These are phyloP conservation scores for Calonectria pseudoturangicola DNA, from an alignment of 2,329 filamentous ascomycete species.

Conservation along the genomic window DNA sequence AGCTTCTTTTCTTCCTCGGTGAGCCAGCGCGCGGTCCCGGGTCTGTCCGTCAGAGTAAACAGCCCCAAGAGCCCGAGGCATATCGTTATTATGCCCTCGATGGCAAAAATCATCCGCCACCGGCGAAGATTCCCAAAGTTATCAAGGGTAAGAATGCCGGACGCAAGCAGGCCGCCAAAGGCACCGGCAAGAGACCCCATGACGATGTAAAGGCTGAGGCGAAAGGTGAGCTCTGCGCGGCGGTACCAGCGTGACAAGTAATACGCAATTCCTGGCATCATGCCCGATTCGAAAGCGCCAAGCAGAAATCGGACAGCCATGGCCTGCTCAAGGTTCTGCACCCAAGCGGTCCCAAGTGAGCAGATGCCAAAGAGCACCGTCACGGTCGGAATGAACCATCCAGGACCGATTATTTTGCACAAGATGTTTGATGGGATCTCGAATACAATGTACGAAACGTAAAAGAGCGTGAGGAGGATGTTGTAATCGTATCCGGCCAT, in stretches of 20 bases:
- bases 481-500: constrained; percentile 77
- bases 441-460: constrained; percentile 78
- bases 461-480: constrained; percentile 74
- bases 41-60: constrained; percentile 78
- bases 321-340: constrained; percentile 65
- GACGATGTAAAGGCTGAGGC: constrained; percentile 77
- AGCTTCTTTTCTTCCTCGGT: constrained; percentile 76
- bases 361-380: constrained; percentile 74
- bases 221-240: constrained; percentile 75
- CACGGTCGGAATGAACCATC: constrained; percentile 75
- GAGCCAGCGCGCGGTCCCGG: constrained; percentile 78
- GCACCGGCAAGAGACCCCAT: constrained; percentile 78
- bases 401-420: constrained; percentile 78
- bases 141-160: constrained; percentile 75
- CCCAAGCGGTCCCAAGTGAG: constrained; percentile 75
- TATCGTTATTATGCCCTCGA: constrained; percentile 69
- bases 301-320: constrained; percentile 75
- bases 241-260: constrained; percentile 78
- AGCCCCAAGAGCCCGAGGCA: constrained; percentile 1
- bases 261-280: constrained; percentile 79
- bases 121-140: constrained; percentile 70
- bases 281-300: constrained; percentile 76
- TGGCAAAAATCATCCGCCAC: constrained; percentile 82
- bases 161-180: constrained; percentile 78
- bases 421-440: constrained; percentile 76